Evolutionary conservation across 2,329 filamentous ascomycete species (phyloP).

Genomic region (Canariomyces notabilis): DNA sequence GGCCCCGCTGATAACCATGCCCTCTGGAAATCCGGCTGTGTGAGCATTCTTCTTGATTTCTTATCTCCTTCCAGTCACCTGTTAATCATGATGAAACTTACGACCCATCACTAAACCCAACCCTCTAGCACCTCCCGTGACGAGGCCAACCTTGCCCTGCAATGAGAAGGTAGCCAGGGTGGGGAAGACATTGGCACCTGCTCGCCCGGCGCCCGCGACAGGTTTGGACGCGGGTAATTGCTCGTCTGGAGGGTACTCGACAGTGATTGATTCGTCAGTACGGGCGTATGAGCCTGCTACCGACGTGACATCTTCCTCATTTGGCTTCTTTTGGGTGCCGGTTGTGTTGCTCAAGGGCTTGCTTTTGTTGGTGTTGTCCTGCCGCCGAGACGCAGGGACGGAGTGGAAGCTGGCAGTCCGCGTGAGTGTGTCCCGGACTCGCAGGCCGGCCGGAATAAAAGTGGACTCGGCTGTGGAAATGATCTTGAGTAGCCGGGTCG

Average conservation of each 20-base stretch:
- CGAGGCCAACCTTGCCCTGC: conserved; percentile 74
- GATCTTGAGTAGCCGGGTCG: background rate
- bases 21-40: conserved; percentile 47
- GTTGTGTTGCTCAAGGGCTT: background rate
- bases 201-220: conserved; percentile 62
- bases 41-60: too few species aligned
- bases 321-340: background rate
- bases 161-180: conserved; percentile 84
- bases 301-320: background rate
- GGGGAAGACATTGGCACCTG: conserved; percentile 73
- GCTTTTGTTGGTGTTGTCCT: background rate
- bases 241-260: conserved; percentile 71
- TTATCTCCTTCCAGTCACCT: too few species aligned
- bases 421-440: background rate
- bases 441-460: background rate
- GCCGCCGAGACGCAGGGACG: background rate
- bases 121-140: conserved; percentile 87
- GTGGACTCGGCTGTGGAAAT: background rate
- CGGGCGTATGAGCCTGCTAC: conserved; percentile 62
- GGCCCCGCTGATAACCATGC: conserved; percentile 79
- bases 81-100: conserved; percentile 5
- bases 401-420: conserved; percentile 6
- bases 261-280: conserved; percentile 71
- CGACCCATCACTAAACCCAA: conserved; percentile 85
- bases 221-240: conserved; percentile 67